Base-by-base conservation (phyloP, 306 rosid species). In the Rubus parviflorus region DNA sequence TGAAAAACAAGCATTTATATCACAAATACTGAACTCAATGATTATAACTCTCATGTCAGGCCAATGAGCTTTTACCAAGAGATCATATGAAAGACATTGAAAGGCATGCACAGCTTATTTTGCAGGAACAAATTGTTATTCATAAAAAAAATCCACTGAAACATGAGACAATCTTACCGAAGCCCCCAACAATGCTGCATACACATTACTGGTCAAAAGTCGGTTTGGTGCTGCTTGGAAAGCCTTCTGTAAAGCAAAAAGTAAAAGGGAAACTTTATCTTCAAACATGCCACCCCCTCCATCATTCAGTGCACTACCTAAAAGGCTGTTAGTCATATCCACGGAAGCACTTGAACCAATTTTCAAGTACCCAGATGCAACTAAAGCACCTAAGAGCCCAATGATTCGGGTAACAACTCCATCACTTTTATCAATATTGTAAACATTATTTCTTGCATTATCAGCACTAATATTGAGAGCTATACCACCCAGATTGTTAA, bases 391-490 rank as follows among this genome's bases (percentile, higher is more conserved):
- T 76, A 92, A 80, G 58, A 95, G 85, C 77, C 90, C 86, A 23
- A 95, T 89, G 84, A 95, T 87, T 79, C 97, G 89, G 74, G 84
- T 94, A 84, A 92, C 94, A 85, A 95, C 87, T 72, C 94, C 97
- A 83, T 95, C 99, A 85, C 90, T 85, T 80, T 86, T 87, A 86
- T 95, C 97, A 49, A 86, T 80, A 85, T 95, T 95, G 83, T 90
- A 95, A 84, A 95, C 96, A 83, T 95, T 95, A 83, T 92, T 95
- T 77, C 99, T 89, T 10, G 97, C 99, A 85, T 86, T 95, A 79
- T 95, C 96, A 61, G 97, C 96, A 82, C 96, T 92, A 75, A 95
- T 95, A 37, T 96, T 89, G 69, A 90, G 90, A 75, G 88, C 88
- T 78, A 95, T 95, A 74, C 97, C 99, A 81, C 99, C 99, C 92